A percentile compares a stretch with the other conserved stretches of the same genome.
phyloP scores from a whole-genome alignment of 306 rosid genomes.

The Coriaria nepalensis region DNA sequence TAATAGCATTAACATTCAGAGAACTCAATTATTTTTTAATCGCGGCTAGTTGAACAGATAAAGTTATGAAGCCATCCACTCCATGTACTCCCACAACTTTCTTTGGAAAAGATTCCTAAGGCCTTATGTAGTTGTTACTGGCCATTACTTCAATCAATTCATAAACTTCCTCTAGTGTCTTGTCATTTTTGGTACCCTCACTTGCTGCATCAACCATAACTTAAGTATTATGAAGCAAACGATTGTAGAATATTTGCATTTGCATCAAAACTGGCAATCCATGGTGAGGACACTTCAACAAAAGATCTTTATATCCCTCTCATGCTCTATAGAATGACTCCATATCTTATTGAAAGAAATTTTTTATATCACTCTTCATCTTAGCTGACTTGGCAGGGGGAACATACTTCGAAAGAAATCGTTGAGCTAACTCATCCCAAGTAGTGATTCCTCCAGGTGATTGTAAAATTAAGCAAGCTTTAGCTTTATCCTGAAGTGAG shows the following conservation, averaged over 20 bases:
- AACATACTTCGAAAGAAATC: background rate
- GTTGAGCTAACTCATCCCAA: background rate
- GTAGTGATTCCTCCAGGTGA: background rate
- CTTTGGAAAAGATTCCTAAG: background rate
- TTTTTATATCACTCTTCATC: background rate
- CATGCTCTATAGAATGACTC: background rate
- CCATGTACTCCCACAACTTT: background rate
- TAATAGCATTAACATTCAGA: background rate
- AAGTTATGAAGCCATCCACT: background rate
- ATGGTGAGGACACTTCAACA: slow-evolving; percentile 1
- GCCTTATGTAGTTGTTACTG: background rate
- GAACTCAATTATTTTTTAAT: background rate
- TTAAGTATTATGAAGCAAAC: background rate
- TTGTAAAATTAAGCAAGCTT: background rate
- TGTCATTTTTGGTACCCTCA: too few species aligned
- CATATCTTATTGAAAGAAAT: background rate
- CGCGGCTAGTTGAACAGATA: background rate
- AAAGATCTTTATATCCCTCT: background rate
- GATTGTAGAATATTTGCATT: background rate
- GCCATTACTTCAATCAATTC: too few species aligned
- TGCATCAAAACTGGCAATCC: background rate
- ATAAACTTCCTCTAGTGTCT: too few species aligned
- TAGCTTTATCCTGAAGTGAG: background rate
- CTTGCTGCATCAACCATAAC: too few species aligned
- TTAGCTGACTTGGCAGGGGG: background rate